Percentiles rank a stretch among this genome's conserved stretches.
Evolutionary conservation across 78 protist species (phyloP).

Genomic region (Dictyostelium intermedium): DNA sequence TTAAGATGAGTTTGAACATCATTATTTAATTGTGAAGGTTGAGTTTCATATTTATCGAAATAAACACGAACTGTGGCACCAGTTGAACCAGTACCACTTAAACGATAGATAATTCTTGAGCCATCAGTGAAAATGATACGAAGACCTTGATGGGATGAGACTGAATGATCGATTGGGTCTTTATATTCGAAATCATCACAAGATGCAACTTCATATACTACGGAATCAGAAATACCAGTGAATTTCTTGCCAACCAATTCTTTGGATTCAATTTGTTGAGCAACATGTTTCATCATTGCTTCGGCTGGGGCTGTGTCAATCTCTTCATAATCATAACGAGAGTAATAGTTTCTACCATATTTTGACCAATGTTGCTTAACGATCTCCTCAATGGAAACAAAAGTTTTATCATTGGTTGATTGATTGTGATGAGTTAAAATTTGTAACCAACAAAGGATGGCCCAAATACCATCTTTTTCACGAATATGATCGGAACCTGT

Average conservation of each 20-base stretch:
- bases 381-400: slow-evolving; percentile 87
- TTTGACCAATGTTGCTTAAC: slow-evolving; percentile 89
- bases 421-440: slow-evolving; percentile 80
- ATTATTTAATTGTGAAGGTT: not conserved
- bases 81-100: slow-evolving; percentile 95
- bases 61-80: slow-evolving; percentile 98
- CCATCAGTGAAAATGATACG: slow-evolving; percentile 91
- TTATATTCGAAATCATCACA: slow-evolving; percentile 92
- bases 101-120: slow-evolving; percentile 94
- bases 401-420: not conserved
- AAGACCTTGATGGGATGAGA: slow-evolving; percentile 90
- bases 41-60: slow-evolving; percentile 87
- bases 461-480: slow-evolving; percentile 99
- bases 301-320: slow-evolving; percentile 82
- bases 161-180: slow-evolving; percentile 93
- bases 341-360: slow-evolving; percentile 96
- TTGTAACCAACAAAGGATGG: slow-evolving; percentile 92
- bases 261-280: not conserved
- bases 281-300: slow-evolving; percentile 71
- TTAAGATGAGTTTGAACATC: slow-evolving; percentile 72
- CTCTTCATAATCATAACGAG: slow-evolving; percentile 95
- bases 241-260: slow-evolving; percentile 5
- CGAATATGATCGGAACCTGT: slow-evolving; percentile 96
- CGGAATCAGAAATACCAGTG: not conserved
- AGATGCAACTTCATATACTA: not conserved